Conservation (phyloP, 2,329 filamentous ascomycete genomes). For the Periconia sp. region DNA sequence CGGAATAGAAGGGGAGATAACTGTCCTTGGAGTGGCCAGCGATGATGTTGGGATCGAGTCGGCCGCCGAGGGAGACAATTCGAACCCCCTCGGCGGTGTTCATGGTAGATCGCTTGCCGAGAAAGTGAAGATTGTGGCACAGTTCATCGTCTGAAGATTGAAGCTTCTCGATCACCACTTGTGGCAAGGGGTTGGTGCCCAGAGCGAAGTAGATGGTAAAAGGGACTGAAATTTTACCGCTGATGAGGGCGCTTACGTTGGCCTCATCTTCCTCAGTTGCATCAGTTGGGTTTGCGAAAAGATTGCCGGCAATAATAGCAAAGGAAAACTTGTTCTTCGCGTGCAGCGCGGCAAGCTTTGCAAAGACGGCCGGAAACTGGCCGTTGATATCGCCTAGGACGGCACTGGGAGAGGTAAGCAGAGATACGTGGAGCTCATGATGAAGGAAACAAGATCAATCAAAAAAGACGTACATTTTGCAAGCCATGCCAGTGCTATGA, state of each 20-base stretch:
- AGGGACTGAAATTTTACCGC: constrained; percentile 72
- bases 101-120: constrained; percentile 79
- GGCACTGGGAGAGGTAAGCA: constrained; percentile 56
- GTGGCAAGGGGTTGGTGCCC: constrained; percentile 71
- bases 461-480: constrained; percentile 55
- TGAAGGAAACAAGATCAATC: too few relatives aligned
- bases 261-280: constrained; percentile 58
- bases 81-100: constrained; percentile 89
- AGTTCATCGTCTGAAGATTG: constrained; percentile 69
- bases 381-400: constrained; percentile 84
- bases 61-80: constrained; percentile 83
- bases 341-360: constrained; percentile 78
- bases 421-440: background rate
- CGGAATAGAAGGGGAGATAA: constrained; percentile 75
- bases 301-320: constrained; percentile 79
- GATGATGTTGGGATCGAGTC: constrained; percentile 62
- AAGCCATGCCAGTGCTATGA: constrained; percentile 49
- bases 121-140: constrained; percentile 86
- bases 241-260: constrained; percentile 64
- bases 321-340: constrained; percentile 86
- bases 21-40: constrained; percentile 69
- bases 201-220: constrained; percentile 91
- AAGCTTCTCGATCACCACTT: constrained; percentile 70
- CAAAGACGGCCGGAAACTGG: constrained; percentile 72
- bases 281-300: constrained; percentile 64